Evolutionary conservation across 148 eudicot genomes (phyloP).

Genomic region (Spergularia bocconei): DNA sequence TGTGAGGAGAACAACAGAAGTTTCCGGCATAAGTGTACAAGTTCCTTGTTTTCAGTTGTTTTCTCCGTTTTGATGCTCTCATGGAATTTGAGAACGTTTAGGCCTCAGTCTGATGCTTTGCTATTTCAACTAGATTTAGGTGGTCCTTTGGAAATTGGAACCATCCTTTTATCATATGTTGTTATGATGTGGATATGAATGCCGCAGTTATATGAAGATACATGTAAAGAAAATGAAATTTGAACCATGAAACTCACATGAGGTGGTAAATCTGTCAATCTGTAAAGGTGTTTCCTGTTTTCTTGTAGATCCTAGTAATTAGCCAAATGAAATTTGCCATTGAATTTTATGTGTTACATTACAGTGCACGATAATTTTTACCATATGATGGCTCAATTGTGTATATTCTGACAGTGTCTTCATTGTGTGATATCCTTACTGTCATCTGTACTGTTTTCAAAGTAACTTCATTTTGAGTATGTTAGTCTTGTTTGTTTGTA

Average conservation of each 20-base stretch:
- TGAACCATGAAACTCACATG: not conserved
- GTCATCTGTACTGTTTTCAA: no score
- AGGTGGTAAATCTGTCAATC: not conserved
- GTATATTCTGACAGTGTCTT: not conserved
- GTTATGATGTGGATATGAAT: not conserved
- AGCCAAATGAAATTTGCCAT: not conserved
- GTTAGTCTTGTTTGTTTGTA: no score
- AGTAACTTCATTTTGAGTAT: no score
- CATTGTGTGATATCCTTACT: not conserved
- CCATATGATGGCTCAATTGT: not conserved
- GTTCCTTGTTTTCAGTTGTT: not conserved
- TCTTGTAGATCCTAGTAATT: not conserved
- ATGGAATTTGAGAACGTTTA: not conserved
- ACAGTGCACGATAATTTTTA: not conserved
- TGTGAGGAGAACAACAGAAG: not conserved
- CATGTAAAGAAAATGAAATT: not conserved
- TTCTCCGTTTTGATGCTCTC: not conserved
- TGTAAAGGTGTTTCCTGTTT: not conserved
- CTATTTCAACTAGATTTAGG: not conserved
- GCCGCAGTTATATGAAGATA: not conserved
- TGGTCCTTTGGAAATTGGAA: not conserved
- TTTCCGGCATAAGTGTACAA: not conserved
- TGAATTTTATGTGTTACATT: not conserved
- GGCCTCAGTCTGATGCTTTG: not conserved
- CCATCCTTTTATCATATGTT: not conserved